phyloP scores from a whole-genome alignment of 495 filamentous ascomycete genomes.

The Talaromyces thailandensis region DNA sequence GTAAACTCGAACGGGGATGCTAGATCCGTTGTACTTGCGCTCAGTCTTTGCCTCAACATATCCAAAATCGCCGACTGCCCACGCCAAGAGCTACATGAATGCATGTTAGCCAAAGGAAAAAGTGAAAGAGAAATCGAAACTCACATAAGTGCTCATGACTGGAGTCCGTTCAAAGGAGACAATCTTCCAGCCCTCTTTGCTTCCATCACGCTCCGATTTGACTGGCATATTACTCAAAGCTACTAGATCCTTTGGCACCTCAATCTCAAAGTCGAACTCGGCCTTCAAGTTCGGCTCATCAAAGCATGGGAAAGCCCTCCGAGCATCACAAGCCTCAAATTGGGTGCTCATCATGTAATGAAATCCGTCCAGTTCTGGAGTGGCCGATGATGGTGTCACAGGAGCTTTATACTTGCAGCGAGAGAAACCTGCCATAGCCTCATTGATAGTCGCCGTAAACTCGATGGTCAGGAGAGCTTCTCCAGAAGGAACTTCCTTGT shows the following conservation, averaged over 20 bases:
- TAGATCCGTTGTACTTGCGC: slow-evolving; percentile 79
- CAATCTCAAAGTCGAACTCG: slow-evolving; percentile 85
- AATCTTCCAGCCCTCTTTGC: slow-evolving; percentile 56
- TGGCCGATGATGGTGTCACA: slow-evolving; percentile 56
- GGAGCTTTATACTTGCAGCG: slow-evolving; percentile 86
- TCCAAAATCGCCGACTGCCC: slow-evolving; percentile 95
- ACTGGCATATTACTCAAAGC: slow-evolving; percentile 93
- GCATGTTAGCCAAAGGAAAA: background rate
- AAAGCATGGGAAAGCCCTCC: slow-evolving; percentile 92
- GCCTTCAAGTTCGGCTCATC: slow-evolving; percentile 97
- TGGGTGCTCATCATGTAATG: slow-evolving; percentile 95
- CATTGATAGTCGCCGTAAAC: slow-evolving; percentile 84
- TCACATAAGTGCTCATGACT: slow-evolving; percentile 88
- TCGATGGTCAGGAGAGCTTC: slow-evolving; percentile 55
- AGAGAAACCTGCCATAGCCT: slow-evolving; percentile 94
- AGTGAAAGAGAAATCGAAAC: slow-evolving; percentile 9
- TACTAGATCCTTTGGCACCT: slow-evolving; percentile 76
- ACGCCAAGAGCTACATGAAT: slow-evolving; percentile 61
- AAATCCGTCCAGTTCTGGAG: slow-evolving; percentile 68
- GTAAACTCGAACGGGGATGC: slow-evolving; percentile 89
- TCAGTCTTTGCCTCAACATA: slow-evolving; percentile 86
- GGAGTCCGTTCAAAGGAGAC: slow-evolving; percentile 82
- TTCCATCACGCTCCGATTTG: slow-evolving; percentile 51
- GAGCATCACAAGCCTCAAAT: slow-evolving; percentile 93
- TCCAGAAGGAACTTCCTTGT: slow-evolving; percentile 49